Conservation (phyloP, 1,139 yeast genomes). For the Saccharomyces hybrid region DNA sequence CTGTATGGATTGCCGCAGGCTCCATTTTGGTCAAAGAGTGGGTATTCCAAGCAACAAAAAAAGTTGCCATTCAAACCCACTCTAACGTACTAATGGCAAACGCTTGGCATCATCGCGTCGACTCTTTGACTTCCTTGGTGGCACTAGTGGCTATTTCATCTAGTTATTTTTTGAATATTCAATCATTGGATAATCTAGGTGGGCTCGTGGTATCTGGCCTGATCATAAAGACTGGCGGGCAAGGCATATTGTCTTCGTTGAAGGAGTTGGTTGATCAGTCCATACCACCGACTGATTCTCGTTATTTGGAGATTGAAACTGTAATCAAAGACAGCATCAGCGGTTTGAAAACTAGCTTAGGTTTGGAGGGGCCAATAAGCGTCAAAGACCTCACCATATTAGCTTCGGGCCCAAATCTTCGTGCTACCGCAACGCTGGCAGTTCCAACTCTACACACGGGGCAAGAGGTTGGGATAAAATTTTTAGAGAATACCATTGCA, state of each 20-base stretch:
- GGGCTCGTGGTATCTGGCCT: conserved; percentile 78
- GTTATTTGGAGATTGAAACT: conserved; percentile 33
- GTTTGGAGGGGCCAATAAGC: neutral
- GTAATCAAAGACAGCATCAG: neutral
- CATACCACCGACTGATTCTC: conserved; percentile 35
- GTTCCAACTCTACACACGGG: conserved; percentile 42
- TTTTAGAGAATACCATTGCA: conserved; percentile 41
- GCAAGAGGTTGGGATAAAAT: conserved; percentile 38
- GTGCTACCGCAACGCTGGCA: conserved; percentile 36
- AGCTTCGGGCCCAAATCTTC: conserved; percentile 17
- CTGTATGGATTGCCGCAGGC: conserved; percentile 93
- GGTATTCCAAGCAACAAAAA: conserved; percentile 73
- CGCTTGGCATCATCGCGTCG: conserved; percentile 99
- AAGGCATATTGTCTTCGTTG: conserved; percentile 61
- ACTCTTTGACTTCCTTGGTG: conserved; percentile 83
- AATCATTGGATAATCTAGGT: conserved; percentile 87
- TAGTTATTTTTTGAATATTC: conserved; percentile 67
- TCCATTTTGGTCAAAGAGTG: conserved; percentile 83
- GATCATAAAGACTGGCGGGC: conserved; percentile 78
- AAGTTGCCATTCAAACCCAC: conserved; percentile 66
- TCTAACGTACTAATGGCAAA: conserved; percentile 90
- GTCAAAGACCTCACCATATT: neutral
- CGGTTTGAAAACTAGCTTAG: neutral
- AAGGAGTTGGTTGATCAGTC: conserved; percentile 68
- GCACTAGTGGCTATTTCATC: conserved; percentile 84